A percentile compares a stretch with the other conserved stretches of the same genome.
phyloP scores from a whole-genome alignment of 345 rosid genomes.

The Noccaea bulbosa region DNA sequence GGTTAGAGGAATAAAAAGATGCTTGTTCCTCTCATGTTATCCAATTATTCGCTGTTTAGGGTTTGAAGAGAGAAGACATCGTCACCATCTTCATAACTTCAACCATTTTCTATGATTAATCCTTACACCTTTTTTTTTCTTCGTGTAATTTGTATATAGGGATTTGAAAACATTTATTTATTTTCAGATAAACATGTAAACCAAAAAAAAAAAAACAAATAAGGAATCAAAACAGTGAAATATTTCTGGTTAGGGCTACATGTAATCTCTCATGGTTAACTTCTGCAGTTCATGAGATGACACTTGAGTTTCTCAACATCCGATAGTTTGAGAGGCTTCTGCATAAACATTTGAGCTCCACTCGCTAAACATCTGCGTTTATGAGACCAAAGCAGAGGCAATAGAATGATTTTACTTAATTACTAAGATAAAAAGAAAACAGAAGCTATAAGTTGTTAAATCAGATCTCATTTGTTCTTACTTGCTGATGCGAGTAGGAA shows the following conservation, averaged over 20 bases:
- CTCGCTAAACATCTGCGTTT: conserved; percentile 67
- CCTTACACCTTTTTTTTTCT: neutral
- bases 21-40: conserved; percentile 54
- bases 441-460: neutral
- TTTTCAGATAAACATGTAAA: conserved; percentile 16
- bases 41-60: conserved; percentile 65
- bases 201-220: neutral
- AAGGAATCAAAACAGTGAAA: conserved; percentile 25
- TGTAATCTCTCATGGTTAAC: conserved; percentile 18
- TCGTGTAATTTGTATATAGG: neutral
- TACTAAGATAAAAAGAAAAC: neutral
- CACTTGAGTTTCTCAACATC: conserved; percentile 69
- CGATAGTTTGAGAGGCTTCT: conserved; percentile 78
- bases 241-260: conserved; percentile 24
- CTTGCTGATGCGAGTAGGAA: conserved; percentile 72
- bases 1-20: conserved; percentile 56
- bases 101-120: conserved; percentile 57
- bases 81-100: conserved; percentile 57
- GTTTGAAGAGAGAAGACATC: conserved; percentile 50
- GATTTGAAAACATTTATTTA: conserved; percentile 24
- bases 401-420: neutral
- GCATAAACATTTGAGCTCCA: conserved; percentile 95
- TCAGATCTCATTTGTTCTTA: conserved; percentile 39
- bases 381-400: neutral
- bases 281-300: conserved; percentile 53